phyloP scores from a whole-genome alignment of 1,284 basidiomycete genomes.

The Microbotryum violaceum region DNA sequence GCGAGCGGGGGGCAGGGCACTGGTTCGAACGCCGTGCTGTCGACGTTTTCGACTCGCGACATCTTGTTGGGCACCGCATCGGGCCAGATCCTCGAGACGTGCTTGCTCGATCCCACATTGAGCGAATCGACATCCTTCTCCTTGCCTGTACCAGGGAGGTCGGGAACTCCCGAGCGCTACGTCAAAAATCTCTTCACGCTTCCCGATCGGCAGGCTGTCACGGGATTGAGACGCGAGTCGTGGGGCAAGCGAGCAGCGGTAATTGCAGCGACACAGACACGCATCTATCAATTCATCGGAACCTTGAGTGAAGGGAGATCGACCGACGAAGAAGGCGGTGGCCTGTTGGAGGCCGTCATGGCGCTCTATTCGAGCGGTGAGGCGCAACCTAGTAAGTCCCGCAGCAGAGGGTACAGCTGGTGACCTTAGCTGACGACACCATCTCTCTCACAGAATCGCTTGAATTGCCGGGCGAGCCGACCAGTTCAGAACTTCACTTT shows the following conservation, averaged over 20 bases:
- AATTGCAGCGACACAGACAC: slow-evolving; percentile 75
- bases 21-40: slow-evolving; percentile 38
- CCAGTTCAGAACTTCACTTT: slow-evolving; percentile 67
- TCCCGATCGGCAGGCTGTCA: slow-evolving; percentile 68
- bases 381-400: slow-evolving; percentile 61
- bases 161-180: slow-evolving; percentile 49
- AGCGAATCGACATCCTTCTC: slow-evolving; percentile 47
- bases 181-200: slow-evolving; percentile 70
- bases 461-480: slow-evolving; percentile 68
- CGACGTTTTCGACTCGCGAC: slow-evolving; percentile 67
- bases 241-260: slow-evolving; percentile 51
- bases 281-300: slow-evolving; percentile 87
- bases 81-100: slow-evolving; percentile 71
- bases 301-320: slow-evolving; percentile 50
- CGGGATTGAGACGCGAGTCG: slow-evolving; percentile 72
- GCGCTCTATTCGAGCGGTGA: slow-evolving; percentile 56
- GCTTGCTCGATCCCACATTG: slow-evolving; percentile 73
- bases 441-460: slow-evolving; percentile 58
- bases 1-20: slow-evolving; percentile 28
- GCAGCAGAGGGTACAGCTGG: slow-evolving; percentile 11
- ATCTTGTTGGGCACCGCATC: slow-evolving; percentile 80
- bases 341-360: slow-evolving; percentile 65
- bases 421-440: neutral
- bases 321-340: slow-evolving; percentile 59
- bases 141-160: slow-evolving; percentile 39